A percentile compares a stretch with the other conserved stretches of the same genome.
These are phyloP conservation scores for Yamadazyma pseudoaaseri DNA, from an alignment of 1,139 yeast species.

Conservation along the genomic window DNA sequence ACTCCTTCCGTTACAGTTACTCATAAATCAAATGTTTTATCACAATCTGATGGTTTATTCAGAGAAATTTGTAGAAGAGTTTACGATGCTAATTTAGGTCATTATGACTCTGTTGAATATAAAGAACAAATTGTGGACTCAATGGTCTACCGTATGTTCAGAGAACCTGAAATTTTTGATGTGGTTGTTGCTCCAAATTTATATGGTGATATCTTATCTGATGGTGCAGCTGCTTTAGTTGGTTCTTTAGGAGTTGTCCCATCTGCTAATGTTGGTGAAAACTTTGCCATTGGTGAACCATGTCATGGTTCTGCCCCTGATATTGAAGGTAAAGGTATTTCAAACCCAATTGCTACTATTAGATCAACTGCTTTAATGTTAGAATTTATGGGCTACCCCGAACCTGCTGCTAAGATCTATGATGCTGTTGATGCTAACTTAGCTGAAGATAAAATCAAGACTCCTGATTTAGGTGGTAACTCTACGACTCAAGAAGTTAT, in stretches of 20 bases:
- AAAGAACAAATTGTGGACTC: constrained; percentile 98
- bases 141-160: constrained; percentile 97
- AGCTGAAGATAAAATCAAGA: constrained; percentile 73
- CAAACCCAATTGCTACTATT: constrained; percentile 97
- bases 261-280: constrained; percentile 95
- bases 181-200: constrained; percentile 98
- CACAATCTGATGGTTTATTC: constrained; percentile 92
- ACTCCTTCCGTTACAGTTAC: constrained; percentile 83
- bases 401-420: constrained; percentile 90
- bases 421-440: constrained; percentile 94
- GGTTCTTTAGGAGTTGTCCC: constrained; percentile 99
- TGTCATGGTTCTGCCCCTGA: constrained; percentile 99
- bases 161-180: constrained; percentile 95
- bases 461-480: constrained; percentile 94
- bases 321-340: constrained; percentile 90
- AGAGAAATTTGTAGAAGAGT: constrained; percentile 84
- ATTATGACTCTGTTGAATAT: constrained; percentile 58
- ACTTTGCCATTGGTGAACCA: constrained; percentile 97
- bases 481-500: constrained; percentile 84
- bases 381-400: constrained; percentile 90
- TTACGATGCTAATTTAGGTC: constrained; percentile 62
- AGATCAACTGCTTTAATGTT: constrained; percentile 97
- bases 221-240: constrained; percentile 98
- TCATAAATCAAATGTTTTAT: constrained; percentile 93
- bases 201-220: constrained; percentile 95